Conservation (phyloP, 139 green algal species). For the Marvania coccoides region DNA sequence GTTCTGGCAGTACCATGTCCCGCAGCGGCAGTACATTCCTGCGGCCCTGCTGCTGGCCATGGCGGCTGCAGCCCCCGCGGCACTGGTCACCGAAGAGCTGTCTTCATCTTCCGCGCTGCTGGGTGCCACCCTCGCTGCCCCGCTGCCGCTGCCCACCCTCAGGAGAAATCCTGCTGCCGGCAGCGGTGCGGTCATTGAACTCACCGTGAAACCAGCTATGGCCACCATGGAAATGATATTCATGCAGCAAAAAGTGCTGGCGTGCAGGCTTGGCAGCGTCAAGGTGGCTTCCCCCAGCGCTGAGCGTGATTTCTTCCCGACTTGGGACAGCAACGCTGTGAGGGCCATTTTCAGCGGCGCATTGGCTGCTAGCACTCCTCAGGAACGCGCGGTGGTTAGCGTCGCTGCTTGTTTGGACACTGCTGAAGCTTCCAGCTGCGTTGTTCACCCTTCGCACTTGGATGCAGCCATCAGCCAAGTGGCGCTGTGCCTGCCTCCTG, state of each 20-base stretch:
- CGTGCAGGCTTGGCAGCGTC: not conserved
- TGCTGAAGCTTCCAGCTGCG: conserved; percentile 4
- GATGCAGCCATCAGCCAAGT: not conserved
- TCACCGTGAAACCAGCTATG: conserved; percentile 5
- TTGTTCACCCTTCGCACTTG: conserved; percentile 3
- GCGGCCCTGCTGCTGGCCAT: conserved; percentile 18
- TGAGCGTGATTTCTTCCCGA: too few relatives aligned
- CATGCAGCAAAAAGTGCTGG: conserved; percentile 9
- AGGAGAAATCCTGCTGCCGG: not conserved
- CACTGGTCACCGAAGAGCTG: not conserved
- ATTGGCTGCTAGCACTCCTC: too few relatives aligned
- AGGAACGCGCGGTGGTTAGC: too few relatives aligned
- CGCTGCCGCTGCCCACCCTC: conserved; percentile 21
- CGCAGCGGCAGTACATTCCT: not conserved
- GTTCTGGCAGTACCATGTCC: conserved; percentile 34
- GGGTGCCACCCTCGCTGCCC: conserved; percentile 16
- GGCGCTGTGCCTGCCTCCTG: not conserved
- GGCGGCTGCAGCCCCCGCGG: not conserved
- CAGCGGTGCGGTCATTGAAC: not conserved
- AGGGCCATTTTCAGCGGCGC: too few relatives aligned
- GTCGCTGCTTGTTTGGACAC: not conserved
- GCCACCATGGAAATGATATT: not conserved
- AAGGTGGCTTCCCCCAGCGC: not conserved
- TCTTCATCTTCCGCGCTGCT: conserved; percentile 1
- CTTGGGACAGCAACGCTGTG: too few relatives aligned